A percentile compares a stretch with the other conserved stretches of the same genome.
phyloP scores from a whole-genome alignment of 352 stramenopile species.

The Phytophthora syringae region DNA sequence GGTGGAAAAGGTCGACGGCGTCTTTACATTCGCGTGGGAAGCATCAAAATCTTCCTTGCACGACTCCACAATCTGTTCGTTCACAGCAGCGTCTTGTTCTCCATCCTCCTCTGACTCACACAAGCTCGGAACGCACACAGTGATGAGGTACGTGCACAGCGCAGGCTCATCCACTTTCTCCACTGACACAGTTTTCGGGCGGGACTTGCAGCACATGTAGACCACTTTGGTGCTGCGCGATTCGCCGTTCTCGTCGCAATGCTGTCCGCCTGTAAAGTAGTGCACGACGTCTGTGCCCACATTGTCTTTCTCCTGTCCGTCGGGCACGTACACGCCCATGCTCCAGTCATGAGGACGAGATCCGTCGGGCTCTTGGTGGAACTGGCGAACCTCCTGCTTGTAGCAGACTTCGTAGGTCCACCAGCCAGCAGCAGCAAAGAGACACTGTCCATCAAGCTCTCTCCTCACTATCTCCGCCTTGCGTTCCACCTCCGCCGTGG shows the following conservation, averaged over 20 bases:
- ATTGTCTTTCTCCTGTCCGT: constrained; percentile 36
- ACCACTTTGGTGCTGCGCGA: constrained; percentile 74
- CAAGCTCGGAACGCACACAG: constrained; percentile 78
- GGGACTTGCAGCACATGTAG: constrained; percentile 80
- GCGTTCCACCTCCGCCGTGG: constrained; percentile 39
- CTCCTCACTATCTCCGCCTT: constrained; percentile 56
- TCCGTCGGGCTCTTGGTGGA: constrained; percentile 78
- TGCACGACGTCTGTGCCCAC: constrained; percentile 63
- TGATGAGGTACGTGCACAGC: constrained; percentile 84
- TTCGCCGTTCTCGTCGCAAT: constrained; percentile 87
- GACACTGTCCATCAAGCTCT: constrained; percentile 59
- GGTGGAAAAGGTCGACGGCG: constrained; percentile 64
- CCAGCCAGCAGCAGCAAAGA: constrained; percentile 71
- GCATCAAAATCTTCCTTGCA: constrained; percentile 64
- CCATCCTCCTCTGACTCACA: constrained; percentile 48
- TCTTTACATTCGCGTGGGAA: constrained; percentile 25
- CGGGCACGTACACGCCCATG: constrained; percentile 70
- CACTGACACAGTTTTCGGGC: constrained; percentile 51
- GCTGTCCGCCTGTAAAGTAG: constrained; percentile 76
- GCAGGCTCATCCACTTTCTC: constrained; percentile 85
- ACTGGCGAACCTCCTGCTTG: constrained; percentile 82
- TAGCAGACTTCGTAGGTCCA: constrained; percentile 91
- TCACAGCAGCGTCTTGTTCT: constrained; percentile 35
- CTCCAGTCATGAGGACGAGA: constrained; percentile 82
- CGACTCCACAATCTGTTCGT: constrained; percentile 46